These are phyloP conservation scores for Clarireedia hainanense DNA, from an alignment of 2,329 filamentous ascomycete species.

Conservation along the genomic window DNA sequence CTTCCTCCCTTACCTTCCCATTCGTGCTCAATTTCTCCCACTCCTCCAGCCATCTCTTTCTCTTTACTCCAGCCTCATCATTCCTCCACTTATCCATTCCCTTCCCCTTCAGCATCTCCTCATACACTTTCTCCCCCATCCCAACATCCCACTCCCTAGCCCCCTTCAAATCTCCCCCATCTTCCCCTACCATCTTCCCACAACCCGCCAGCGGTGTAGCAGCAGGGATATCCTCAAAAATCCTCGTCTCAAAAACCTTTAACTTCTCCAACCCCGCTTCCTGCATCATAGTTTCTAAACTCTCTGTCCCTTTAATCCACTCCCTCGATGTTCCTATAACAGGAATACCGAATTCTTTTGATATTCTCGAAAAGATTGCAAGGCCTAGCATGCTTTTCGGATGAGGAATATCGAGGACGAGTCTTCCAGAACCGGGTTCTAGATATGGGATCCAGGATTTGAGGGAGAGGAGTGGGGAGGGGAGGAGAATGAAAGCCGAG, in stretches of 20 bases:
- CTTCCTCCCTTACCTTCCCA: neutral
- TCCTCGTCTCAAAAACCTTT: neutral
- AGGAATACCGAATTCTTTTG: neutral
- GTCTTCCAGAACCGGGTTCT: neutral
- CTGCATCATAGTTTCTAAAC: neutral
- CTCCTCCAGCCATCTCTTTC: neutral
- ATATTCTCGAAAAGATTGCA: neutral
- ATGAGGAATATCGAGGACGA: neutral
- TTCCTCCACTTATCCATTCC: neutral
- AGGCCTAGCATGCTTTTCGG: neutral
- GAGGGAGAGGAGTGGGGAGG: neutral
- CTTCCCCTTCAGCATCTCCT: neutral
- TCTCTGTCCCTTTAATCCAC: neutral
- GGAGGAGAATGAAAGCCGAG: neutral
- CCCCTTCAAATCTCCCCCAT: neutral
- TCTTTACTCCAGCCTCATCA: neutral
- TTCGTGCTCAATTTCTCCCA: neutral
- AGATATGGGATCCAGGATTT: neutral
- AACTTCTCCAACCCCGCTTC: neutral
- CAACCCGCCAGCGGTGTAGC: neutral
- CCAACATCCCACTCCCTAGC: neutral
- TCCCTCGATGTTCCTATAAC: neutral
- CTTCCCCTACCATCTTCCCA: neutral
- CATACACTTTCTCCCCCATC: neutral
- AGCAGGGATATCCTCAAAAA: neutral